Evolutionary conservation across 2,329 filamentous ascomycete species (phyloP), one percentile per base, ranked within the genome.

Genomic region (Paecilomyces sp.): DNA sequence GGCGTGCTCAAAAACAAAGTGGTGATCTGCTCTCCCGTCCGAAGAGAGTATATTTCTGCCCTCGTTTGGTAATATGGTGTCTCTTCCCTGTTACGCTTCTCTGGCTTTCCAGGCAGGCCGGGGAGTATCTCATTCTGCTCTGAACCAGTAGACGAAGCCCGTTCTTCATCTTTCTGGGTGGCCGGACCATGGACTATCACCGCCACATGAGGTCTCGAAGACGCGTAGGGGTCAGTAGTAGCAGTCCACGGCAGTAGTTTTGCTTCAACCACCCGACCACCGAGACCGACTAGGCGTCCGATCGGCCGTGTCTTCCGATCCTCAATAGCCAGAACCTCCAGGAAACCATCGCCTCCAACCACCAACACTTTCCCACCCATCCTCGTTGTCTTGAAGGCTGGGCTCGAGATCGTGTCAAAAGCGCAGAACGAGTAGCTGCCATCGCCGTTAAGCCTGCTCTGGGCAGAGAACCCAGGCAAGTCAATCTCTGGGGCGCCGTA

Each of bases 11-110:
- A 84, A 61, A 95, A 87, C 8, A 97, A 79, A 0, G 90, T 88
- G 28, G 87, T 84, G 58, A 97, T 76, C 58, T 85, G 84, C 62
- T 84, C 82, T 66, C 87, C 87, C n/a, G 87, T 90, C 66, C 84
- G 86, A 61, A 97, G 78, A 0, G 92, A 97, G 74, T 93, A 96
- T 0, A 97, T 80, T 66, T 97, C 91, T 5, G 96, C 91, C 0
- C 88, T 88, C 0, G 92, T 97, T 74, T 96, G 92, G 68, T 93
- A 95, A 54, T 67, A 69, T 18, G 63, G 63, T 1, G 64, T 57
- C 9, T 75, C 73, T 5, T 73, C 70, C 56, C 64, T 70, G 24
- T 61, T 53, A 9, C 68, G 68, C 54, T 58, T 64, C 54, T 68
- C 67, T 54, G 61, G 59, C 30, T 50, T 63, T 54, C 66, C 68